phyloP scores from a whole-genome alignment of 768 basidiomycete species.

The Suillus hirtellus region DNA sequence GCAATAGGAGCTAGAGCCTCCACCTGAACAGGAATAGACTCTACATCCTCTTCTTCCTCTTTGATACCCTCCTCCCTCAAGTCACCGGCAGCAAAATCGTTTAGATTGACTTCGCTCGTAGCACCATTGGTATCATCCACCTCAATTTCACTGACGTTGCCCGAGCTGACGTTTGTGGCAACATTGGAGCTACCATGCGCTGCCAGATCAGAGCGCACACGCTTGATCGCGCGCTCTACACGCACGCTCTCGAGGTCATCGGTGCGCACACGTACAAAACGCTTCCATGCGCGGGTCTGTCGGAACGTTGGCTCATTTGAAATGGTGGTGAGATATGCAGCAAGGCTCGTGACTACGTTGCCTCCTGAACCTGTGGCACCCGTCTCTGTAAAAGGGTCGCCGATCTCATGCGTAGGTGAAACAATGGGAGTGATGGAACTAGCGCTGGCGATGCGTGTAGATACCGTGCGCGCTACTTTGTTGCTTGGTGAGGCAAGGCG shows the following conservation, averaged over 20 bases:
- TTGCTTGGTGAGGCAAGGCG: slow-evolving; percentile 73
- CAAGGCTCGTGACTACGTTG: slow-evolving; percentile 64
- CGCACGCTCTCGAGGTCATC: slow-evolving; percentile 89
- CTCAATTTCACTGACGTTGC: slow-evolving; percentile 34
- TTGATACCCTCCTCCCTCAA: slow-evolving; percentile 26
- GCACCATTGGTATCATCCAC: slow-evolving; percentile 26
- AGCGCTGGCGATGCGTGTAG: slow-evolving; percentile 34
- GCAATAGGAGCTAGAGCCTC: slow-evolving; percentile 10
- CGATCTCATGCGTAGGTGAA: slow-evolving; percentile 56
- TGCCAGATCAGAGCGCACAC: slow-evolving; percentile 81
- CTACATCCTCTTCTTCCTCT: slow-evolving; percentile 27
- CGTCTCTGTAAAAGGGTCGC: slow-evolving; percentile 55
- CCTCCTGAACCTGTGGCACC: slow-evolving; percentile 33
- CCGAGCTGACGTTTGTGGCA: slow-evolving; percentile 29
- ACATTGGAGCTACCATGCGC: slow-evolving; percentile 55
- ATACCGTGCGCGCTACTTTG: slow-evolving; percentile 47
- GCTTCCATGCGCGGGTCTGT: slow-evolving; percentile 72
- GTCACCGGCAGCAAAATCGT: slow-evolving; percentile 19
- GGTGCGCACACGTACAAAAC: slow-evolving; percentile 81
- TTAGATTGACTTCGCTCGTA: slow-evolving; percentile 30
- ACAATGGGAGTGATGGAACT: slow-evolving; percentile 44
- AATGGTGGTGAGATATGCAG: slow-evolving; percentile 76
- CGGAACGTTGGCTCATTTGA: slow-evolving; percentile 68
- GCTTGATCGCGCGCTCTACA: slow-evolving; percentile 85
- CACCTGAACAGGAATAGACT: slow-evolving; percentile 9